Evolutionary conservation across 495 filamentous ascomycete species (phyloP).

Genomic region (Neurospora sp.): DNA sequence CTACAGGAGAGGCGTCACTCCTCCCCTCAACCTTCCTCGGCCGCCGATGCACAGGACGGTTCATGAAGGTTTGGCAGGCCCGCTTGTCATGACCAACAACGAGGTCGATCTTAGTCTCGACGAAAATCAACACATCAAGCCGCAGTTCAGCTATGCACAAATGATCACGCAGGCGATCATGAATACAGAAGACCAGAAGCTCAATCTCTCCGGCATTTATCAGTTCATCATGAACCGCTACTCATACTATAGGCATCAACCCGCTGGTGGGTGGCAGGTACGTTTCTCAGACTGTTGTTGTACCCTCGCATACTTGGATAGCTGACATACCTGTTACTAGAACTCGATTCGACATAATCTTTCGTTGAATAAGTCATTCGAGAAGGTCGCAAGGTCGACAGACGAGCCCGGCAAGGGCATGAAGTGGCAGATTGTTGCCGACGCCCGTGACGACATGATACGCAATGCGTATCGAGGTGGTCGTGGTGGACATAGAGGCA

Average conservation of each 20-base stretch:
- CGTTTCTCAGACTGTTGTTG: slow-evolving; percentile 13
- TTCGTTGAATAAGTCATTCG: slow-evolving; percentile 85
- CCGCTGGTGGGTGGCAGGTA: slow-evolving; percentile 75
- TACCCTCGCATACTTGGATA: not conserved
- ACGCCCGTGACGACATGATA: slow-evolving; percentile 63
- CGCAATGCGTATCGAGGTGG: slow-evolving; percentile 37
- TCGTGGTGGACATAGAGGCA: slow-evolving; percentile 48
- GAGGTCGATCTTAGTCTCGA: slow-evolving; percentile 79
- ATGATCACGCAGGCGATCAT: slow-evolving; percentile 95
- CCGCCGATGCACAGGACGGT: slow-evolving; percentile 33
- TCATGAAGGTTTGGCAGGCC: slow-evolving; percentile 22
- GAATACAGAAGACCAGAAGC: slow-evolving; percentile 68
- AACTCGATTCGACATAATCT: slow-evolving; percentile 96
- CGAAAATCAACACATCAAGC: slow-evolving; percentile 78
- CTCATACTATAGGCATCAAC: slow-evolving; percentile 78
- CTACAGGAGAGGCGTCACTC: slow-evolving; percentile 59
- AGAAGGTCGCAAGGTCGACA: slow-evolving; percentile 80
- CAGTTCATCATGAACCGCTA: slow-evolving; percentile 81
- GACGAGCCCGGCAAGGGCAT: slow-evolving; percentile 97
- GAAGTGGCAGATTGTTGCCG: slow-evolving; percentile 89
- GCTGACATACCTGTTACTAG: slow-evolving; percentile 29
- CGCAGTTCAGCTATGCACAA: slow-evolving; percentile 91
- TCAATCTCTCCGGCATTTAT: slow-evolving; percentile 85
- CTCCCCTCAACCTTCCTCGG: slow-evolving; percentile 35
- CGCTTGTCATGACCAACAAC: slow-evolving; percentile 37